phyloP scores from a whole-genome alignment of 108 stramenopile species.

The Mayamaea pseudoterrestris region DNA sequence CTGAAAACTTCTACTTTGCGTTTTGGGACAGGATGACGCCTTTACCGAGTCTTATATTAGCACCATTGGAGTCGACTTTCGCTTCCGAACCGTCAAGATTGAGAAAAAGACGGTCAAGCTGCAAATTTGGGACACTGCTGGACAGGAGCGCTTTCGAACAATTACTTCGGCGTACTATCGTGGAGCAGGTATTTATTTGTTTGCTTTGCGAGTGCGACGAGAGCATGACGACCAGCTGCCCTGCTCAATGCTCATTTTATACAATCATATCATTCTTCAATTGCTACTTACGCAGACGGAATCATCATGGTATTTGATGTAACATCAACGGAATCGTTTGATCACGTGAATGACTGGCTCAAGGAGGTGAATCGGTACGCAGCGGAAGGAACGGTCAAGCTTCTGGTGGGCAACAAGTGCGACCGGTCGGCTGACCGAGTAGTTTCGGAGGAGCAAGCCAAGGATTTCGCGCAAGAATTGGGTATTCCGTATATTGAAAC shows the following conservation, averaged over 20 bases:
- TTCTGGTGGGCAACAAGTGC: constrained; percentile 94
- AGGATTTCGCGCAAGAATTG: constrained; percentile 90
- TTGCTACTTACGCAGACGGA: no score
- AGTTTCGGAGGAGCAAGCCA: constrained; percentile 83
- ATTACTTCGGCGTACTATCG: constrained; percentile 97
- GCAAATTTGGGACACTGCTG: constrained; percentile 99
- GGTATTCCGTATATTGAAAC: constrained; percentile 98
- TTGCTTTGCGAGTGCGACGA: no score
- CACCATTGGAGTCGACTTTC: constrained; percentile 99
- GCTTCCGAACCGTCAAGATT: constrained; percentile 94
- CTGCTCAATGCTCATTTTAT: no score
- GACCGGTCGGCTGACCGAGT: constrained; percentile 83
- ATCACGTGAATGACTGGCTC: constrained; percentile 97
- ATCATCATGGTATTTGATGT: constrained; percentile 98
- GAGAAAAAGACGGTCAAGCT: constrained; percentile 94
- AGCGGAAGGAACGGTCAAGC: constrained; percentile 89
- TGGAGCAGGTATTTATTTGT: no score
- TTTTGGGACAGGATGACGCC: constrained; percentile 95
- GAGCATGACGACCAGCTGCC: no score
- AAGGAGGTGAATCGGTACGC: constrained; percentile 97
- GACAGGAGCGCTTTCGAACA: constrained; percentile 96
- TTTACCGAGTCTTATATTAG: constrained; percentile 98
- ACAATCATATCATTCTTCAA: no score
- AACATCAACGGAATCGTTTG: constrained; percentile 94
- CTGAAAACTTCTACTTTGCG: no score